These are phyloP conservation scores for Fraxinus angustifolia DNA, from an alignment of 305 asterid genomes.

Conservation along the genomic window DNA sequence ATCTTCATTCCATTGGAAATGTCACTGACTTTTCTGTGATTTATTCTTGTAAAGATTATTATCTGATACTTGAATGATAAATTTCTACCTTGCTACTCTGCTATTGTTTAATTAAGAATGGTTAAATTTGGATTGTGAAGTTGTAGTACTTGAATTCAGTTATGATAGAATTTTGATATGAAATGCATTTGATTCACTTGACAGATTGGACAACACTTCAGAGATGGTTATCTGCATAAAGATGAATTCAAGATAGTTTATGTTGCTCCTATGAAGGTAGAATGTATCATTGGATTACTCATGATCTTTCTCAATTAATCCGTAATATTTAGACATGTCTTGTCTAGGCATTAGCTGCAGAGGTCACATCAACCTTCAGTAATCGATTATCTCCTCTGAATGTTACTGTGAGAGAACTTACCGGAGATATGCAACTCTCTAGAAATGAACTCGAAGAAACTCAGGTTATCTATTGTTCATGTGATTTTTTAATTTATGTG, in stretches of 20 bases:
- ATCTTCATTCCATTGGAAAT: conserved; percentile 5
- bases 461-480: conserved; percentile 54
- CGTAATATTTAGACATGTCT: conserved; percentile 25
- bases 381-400: conserved; percentile 79
- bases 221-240: conserved; percentile 93
- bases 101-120: not conserved
- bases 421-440: conserved; percentile 97
- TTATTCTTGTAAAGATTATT: not conserved
- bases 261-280: conserved; percentile 99
- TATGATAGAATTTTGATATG: not conserved
- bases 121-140: not conserved
- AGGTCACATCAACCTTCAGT: conserved; percentile 90
- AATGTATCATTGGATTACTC: conserved; percentile 5
- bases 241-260: conserved; percentile 95
- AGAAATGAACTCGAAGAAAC: conserved; percentile 89
- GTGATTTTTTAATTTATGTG: conserved; percentile 5
- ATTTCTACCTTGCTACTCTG: conserved; percentile 11
- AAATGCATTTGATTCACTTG: conserved; percentile 7
- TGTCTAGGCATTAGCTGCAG: conserved; percentile 91
- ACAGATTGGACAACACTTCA: conserved; percentile 88
- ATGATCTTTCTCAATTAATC: conserved; percentile 21
- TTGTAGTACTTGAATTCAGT: not conserved
- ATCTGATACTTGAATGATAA: conserved; percentile 8
- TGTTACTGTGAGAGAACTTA: conserved; percentile 83
- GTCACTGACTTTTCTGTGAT: not conserved